Base-by-base conservation (phyloP, 805 yeast genomes). In the Nakazawaea pomicola region DNA sequence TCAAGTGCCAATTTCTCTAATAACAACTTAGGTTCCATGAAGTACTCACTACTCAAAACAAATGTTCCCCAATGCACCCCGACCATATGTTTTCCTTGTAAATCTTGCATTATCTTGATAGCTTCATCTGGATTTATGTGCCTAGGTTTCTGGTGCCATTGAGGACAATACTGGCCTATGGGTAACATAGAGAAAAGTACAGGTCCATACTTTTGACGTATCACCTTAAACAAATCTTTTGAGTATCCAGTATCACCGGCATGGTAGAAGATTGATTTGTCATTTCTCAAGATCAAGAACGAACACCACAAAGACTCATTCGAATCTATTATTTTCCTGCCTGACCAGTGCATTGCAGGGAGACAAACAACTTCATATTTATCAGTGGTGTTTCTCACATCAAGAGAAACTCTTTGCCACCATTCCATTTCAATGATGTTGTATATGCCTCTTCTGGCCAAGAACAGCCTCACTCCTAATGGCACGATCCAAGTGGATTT, bases 31-130 rank as follows among this genome's bases (percentile, higher is more conserved):
- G 97, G 97, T 57, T 90, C 98, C 28, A 86, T 57, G 49, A 83
- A 87, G 42, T 86, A 83, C 59, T 91, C 98, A 34, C 89, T 83
- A 57, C 95, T 84, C 50, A 91, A 63, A 19, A 88, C 80, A 61
- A 89, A 91, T 0, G 98, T 91, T 0, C 98, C 98, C 95, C 96
- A 91, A 60, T 91, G 98, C 24, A 91, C 88, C 1, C 98, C 98
- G 38, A 83, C 74, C 61, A 86, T 75, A 46, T 72, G 74, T 43
- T 70, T 58, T 2, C 86, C 78, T 5, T 71, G 62, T 43, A 88
- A 53, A 47, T 82, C 85, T 12, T 70, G 54, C 72, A 80, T 79
- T 4, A 89, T 80, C 46, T 76, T 66, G 3, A 85, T 47, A 9
- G 90, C 79, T 53, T 91, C 98, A 29, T 63, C 68, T 0, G 98